Evolutionary conservation across 768 basidiomycete genomes (phyloP).

Genomic region (Suillus alpinus): DNA sequence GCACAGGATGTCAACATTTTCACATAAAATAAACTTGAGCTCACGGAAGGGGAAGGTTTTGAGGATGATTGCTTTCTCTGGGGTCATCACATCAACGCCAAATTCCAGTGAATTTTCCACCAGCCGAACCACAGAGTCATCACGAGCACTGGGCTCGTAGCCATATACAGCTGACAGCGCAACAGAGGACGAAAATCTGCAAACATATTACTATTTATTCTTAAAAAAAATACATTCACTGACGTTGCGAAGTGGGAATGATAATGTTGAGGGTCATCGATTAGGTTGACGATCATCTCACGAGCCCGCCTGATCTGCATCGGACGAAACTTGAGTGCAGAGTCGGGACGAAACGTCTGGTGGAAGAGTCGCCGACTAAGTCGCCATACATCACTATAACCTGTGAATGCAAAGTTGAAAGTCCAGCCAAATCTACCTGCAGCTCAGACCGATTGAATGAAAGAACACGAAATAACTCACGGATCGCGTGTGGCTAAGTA

Average conservation of each 20-base stretch:
- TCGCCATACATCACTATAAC: slow-evolving; percentile 15
- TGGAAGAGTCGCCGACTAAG: slow-evolving; percentile 20
- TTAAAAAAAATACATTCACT: neutral
- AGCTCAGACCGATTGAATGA: too few relatives aligned
- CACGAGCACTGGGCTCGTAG: neutral
- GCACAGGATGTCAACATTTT: neutral
- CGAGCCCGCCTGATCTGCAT: neutral
- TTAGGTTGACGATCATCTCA: neutral
- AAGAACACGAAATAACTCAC: neutral
- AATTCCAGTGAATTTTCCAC: neutral
- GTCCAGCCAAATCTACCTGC: neutral
- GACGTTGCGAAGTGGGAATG: neutral
- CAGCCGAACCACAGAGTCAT: neutral
- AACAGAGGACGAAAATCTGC: neutral
- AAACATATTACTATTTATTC: neutral
- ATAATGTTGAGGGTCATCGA: neutral
- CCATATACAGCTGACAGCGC: slow-evolving; percentile 2
- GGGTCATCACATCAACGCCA: neutral
- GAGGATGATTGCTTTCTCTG: slow-evolving; percentile 1
- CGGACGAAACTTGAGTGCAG: slow-evolving; percentile 1
- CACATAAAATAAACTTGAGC: neutral
- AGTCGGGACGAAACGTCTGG: neutral
- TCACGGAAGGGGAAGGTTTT: slow-evolving; percentile 2
- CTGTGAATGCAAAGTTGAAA: neutral
- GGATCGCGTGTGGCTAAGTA: slow-evolving; percentile 40